Base-by-base conservation (phyloP, 345 rosid genomes). In the Bruguiera parviflora region DNA sequence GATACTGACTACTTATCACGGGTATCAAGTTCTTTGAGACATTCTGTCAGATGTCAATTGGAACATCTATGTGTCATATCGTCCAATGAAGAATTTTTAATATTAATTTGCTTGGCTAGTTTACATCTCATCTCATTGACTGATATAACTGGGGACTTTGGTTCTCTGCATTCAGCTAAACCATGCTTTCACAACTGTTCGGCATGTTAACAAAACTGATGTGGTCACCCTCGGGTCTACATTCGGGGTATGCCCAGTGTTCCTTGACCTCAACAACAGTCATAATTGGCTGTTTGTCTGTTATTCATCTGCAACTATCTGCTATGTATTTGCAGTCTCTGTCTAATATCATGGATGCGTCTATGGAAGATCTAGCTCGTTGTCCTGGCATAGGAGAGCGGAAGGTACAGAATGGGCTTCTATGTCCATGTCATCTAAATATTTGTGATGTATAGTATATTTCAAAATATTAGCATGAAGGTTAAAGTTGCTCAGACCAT, bases 341-440 rank as follows among this genome's bases (percentile, higher is more conserved):
- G 71, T 81, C 96, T 27, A 83, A 86, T 86, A 78, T 92, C 61
- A 88, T 95, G 73, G 99, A 95, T 79, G 97, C 97, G 65, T 92
- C 96, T 3, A 87, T 87, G 99, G 97, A 92, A 78, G 97, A 92
- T 79, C 77, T 92, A 73, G 93, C 99, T 71, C 85, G 94, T 37
- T 92, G 97, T 77, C 99, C 99, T 8, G 99, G 97, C 73, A 90
- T 95, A 43, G 96, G 97, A 28, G 97, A 95, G 77, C 89, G 96
- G 59, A 95, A 95, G 97, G 99, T 92, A 75, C 46, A 19, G 58
- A 52, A 32, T 62, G 31, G 20, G 21, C 29, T 46, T 71, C 32
- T 43, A 6, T 47, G 13, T 10, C n/a, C 89, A 1, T 57, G 33
- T 25, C 28, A 10, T 43, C 28, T 39, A 49, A 35, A 32, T 52